Base-by-base conservation (phyloP, 345 rosid species). In the Gossypium australe region DNA sequence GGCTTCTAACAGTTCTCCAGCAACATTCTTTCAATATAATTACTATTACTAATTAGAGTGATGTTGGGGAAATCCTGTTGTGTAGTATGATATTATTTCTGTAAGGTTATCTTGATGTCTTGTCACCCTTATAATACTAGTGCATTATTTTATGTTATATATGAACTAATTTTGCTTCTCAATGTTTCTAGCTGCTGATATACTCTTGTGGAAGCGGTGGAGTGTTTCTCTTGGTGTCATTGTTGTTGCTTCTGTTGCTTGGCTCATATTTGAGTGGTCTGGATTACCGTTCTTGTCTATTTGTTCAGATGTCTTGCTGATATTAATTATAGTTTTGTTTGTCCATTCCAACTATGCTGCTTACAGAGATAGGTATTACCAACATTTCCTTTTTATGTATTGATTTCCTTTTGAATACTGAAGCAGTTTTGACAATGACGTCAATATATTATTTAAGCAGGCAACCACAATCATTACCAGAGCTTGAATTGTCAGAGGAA, bases 401-500 rank as follows among this genome's bases (percentile, higher is more conserved):
- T 76, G 53, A 25, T 65, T 57, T 73, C 34, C 2, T 53, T 60
- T 51, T 22, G 53, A 66, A 66, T 60, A 12, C 18, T 47, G 12
- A 20, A 49, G 29, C 22, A 44, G 18, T 56, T 71, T 17, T 67
- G n/a, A 44, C 24, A 38, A 38, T 76, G 60, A 22, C 0, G 55
- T 17, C 20, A 29, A 13, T 60, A 51, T 60, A 25, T 55, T 43
- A 16, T 75, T 51, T 52, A 67, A 72, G 66, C 75, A 85, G 87
- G 72, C 84, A 72, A 24, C 47, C 47, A 7, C 59, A 76, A 62
- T 51, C 88, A 22, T 81, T 92, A 59, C 92, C 95, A 12, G 97
- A 90, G 85, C 87, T 92, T 70, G 91, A 81, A 75, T 64, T 92
- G 52, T 92, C 97, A 20, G 97, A 92, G 83, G 97, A 92, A 74